A percentile compares a stretch with the other conserved stretches of the same genome.
Evolutionary conservation across 495 filamentous ascomycete genomes (phyloP).

Genomic region (Lepraria neglecta): DNA sequence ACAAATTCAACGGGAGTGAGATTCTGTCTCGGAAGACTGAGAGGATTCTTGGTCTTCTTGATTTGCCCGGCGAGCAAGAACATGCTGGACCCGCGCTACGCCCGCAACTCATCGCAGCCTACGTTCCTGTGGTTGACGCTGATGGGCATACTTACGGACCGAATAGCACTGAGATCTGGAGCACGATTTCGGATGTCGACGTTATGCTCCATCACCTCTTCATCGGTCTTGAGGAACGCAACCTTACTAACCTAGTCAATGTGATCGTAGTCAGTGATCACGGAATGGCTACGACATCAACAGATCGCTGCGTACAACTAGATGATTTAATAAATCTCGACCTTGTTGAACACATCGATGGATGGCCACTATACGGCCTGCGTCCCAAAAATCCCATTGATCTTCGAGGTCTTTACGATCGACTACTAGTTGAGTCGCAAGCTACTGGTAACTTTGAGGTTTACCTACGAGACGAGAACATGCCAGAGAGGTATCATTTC

Average conservation of each 20-base stretch:
- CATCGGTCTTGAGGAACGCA: constrained; percentile 67
- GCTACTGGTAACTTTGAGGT: constrained; percentile 63
- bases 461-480: constrained; percentile 43
- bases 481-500: constrained; percentile 49
- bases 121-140: constrained; percentile 84
- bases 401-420: constrained; percentile 37
- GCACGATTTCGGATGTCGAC: constrained; percentile 70
- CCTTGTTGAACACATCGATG: constrained; percentile 77
- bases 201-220: constrained; percentile 70
- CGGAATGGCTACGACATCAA: constrained; percentile 91
- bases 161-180: constrained; percentile 82
- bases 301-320: constrained; percentile 77
- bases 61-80: constrained; percentile 64
- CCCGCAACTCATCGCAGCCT: constrained; percentile 87
- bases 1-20: constrained; percentile 78
- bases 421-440: constrained; percentile 38
- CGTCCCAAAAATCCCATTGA: constrained; percentile 44
- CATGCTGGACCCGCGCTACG: constrained; percentile 37
- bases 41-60: constrained; percentile 70
- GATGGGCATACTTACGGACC: constrained; percentile 85
- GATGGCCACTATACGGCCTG: constrained; percentile 89
- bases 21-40: constrained; percentile 64
- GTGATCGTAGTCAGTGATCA: constrained; percentile 98
- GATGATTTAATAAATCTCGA: constrained; percentile 76
- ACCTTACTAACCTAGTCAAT: constrained; percentile 84